Conservation (phyloP, 345 rosid genomes). For the Aquilaria malaccensis region DNA sequence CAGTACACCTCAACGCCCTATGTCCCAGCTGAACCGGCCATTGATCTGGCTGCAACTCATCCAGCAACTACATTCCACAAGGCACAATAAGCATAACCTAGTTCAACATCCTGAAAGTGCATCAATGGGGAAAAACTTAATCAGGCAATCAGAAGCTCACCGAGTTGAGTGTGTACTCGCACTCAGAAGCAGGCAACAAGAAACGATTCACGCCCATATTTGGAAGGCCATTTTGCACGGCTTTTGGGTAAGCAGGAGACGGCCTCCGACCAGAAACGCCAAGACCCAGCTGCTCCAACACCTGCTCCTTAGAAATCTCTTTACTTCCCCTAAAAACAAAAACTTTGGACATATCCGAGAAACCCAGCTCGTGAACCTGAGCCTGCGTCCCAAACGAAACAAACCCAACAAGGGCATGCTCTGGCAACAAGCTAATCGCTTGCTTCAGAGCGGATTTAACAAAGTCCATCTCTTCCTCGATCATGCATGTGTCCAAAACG, state of each 20-base stretch:
- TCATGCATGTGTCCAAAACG: conserved; percentile 89
- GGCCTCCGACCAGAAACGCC: conserved; percentile 52
- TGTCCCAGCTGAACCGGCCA: conserved; percentile 82
- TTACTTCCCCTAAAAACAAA: conserved; percentile 84
- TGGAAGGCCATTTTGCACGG: conserved; percentile 42
- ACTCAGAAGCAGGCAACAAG: conserved; percentile 83
- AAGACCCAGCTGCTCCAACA: conserved; percentile 91
- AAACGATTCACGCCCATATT: conserved; percentile 59
- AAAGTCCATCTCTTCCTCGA: conserved; percentile 84
- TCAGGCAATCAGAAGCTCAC: conserved; percentile 30
- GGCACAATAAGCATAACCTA: not conserved
- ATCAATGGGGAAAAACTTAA: not conserved
- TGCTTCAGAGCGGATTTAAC: conserved; percentile 78
- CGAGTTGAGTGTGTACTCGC: conserved; percentile 76
- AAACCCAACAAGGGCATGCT: conserved; percentile 94
- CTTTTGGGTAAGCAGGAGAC: conserved; percentile 43
- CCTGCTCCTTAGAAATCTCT: conserved; percentile 77
- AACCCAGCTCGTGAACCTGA: conserved; percentile 94
- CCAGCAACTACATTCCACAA: conserved; percentile 57
- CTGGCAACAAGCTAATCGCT: conserved; percentile 90
- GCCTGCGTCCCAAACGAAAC: conserved; percentile 93
- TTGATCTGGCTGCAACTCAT: conserved; percentile 94
- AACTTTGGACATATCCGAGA: conserved; percentile 88
- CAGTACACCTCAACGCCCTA: conserved; percentile 79
- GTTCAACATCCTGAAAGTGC: not conserved